Evolutionary conservation across 345 rosid species (phyloP), one percentile per base, ranked within the genome.

Genomic region (Triadica sebifera): DNA sequence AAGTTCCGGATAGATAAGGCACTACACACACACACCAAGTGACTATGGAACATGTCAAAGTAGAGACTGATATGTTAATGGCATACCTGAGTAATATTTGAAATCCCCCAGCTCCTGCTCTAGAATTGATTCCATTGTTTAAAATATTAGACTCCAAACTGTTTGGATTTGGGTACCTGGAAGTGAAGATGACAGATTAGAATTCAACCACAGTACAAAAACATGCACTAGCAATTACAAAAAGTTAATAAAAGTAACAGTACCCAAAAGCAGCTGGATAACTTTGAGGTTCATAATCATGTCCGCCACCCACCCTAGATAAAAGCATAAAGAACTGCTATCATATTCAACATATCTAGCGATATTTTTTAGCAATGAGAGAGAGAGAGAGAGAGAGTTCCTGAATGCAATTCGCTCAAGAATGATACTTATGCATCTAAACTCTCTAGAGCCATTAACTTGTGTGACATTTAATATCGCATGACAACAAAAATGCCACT

Each of bases 281-380:
- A 69, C 77, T 85, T 63, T 38, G 83, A 49, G 75, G 78, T 57
- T 86, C 92, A 57, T 81, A 69, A 45, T 84, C 86, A 74, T 49
- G 81, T 78, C 76, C 70, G 46, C 79, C 86, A 77, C 74, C 87
- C 90, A 85, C 79, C 80, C 82, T 46, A n/a, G n/a, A n/a, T n/a
- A n/a, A 79, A 74, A 73, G 73, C 57, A 71, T 39, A 45, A 63
- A 39, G 52, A 63, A 63, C 12, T 43, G 70, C 67, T 67, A 47
- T 45, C 67, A 65, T 13, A 5, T 38, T n/a, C 52, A 52, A 53
- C 49, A 69, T 46, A 64, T 12, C 8, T 38, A 11, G 20, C 38
- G 45, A 70, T 52, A 17, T 50, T 53, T 19, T 39, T 22, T 55
- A 62, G 7, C 19, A 16, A 52, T 52, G 19, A 53, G 20, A 53